Base-by-base conservation (phyloP, 1,284 basidiomycete species). In the Ceratobasidium sp. region DNA sequence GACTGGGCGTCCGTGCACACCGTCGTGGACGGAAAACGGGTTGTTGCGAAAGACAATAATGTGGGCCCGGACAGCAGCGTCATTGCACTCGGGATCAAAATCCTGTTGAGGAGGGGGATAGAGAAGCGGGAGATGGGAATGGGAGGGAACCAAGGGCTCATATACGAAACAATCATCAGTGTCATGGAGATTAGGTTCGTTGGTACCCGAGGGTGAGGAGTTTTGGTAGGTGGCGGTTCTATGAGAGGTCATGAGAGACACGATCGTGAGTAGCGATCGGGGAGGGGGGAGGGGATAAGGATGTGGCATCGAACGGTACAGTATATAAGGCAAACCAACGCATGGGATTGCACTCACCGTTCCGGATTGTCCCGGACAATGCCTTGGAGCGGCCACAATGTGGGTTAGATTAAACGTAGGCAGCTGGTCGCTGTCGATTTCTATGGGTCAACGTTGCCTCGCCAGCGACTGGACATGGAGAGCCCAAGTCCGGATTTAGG, bases 11-110 rank as follows among this genome's bases (percentile, higher is more conserved):
- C 60, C 60, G 32, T 32, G 45, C 20, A 64, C 47, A 34, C 60
- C 60, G 22, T 64, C 60, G 47, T 64, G 60, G 34, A 47, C 42
- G 7, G 60, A 52, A 22, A 64, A 64, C 1, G 60, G 60, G n/a
- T 64, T 34, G 34, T 52, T 10, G 34, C 60, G 60, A 20, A 64
- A 64, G 1, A 17, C 31, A 15, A 40, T 5, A 20, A 64, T 17
- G 20, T 3, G 29, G 1, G 60, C 47, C 4, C 49, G 45, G 15
- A 64, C 29, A 20, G 17, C 15, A n/a, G 2, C 17, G 57, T 29
- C 38, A 15, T 20, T 29, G 25, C 31, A 17, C 10, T 31, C 57
- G 25, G 3, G 20, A 6, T 7, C 10, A 12, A 35, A 2, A 6
- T n/a, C 22, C 15, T 55, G 13, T n/a, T 4, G 53, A 8, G 32